Evolutionary conservation across 345 rosid genomes (phyloP).

Genomic region (Kernera saxatilis): DNA sequence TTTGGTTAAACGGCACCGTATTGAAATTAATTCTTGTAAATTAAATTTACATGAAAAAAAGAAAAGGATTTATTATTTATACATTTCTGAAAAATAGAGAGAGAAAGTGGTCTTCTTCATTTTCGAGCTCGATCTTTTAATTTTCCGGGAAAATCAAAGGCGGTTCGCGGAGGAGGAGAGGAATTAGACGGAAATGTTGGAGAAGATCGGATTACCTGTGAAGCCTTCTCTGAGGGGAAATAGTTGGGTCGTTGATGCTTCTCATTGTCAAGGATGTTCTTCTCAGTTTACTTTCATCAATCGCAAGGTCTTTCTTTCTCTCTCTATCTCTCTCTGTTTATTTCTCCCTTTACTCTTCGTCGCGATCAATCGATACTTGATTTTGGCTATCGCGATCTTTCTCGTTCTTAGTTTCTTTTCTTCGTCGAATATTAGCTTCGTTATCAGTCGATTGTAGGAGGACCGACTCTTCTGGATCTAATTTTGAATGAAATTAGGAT

Average conservation of each 20-base stretch:
- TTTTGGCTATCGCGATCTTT: not conserved
- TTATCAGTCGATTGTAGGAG: not conserved
- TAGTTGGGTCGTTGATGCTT: conserved; percentile 76
- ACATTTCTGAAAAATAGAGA: not conserved
- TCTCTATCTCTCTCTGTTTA: not conserved
- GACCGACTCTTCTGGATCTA: conserved; percentile 20
- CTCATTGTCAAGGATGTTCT: conserved; percentile 96
- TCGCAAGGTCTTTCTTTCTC: conserved; percentile 67
- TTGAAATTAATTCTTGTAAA: not conserved
- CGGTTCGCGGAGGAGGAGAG: not conserved
- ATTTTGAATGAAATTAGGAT: not conserved
- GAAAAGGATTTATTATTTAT: not conserved
- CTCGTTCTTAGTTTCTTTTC: not conserved
- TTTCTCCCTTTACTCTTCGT: not conserved
- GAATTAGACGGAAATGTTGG: conserved; percentile 48
- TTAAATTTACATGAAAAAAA: not conserved
- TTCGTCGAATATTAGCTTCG: not conserved
- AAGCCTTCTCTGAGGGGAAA: conserved; percentile 80
- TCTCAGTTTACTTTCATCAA: conserved; percentile 92
- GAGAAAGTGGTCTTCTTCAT: not conserved
- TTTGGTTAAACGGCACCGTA: not conserved
- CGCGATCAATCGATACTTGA: not conserved
- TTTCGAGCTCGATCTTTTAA: not conserved
- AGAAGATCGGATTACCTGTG: conserved; percentile 89
- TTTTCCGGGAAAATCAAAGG: not conserved